Evolutionary conservation across 2,329 filamentous ascomycete species (phyloP).

Genomic region (Penicillium concentricum): DNA sequence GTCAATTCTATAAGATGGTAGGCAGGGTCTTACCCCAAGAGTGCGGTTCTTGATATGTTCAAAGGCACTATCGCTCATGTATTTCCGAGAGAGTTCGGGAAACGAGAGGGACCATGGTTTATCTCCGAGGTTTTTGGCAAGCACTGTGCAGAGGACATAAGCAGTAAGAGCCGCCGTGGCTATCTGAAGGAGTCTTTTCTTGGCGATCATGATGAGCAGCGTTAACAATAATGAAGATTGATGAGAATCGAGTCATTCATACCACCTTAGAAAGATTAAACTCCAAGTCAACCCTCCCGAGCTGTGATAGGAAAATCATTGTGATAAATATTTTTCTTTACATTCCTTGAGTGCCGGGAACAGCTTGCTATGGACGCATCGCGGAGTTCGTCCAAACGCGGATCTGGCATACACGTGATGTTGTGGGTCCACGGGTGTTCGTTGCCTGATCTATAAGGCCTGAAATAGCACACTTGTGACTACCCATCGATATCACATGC

Average conservation of each 20-base stretch:
- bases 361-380: not conserved
- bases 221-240: not conserved
- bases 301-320: not conserved
- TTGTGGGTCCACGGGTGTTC: not conserved
- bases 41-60: constrained; percentile 28
- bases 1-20: not conserved
- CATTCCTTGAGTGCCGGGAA: not conserved
- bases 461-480: too few relatives aligned
- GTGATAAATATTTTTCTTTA: not conserved
- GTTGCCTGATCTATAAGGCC: not conserved
- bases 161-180: not conserved
- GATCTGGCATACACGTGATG: not conserved
- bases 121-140: not conserved
- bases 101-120: not conserved
- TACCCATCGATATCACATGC: too few relatives aligned
- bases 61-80: constrained; percentile 4
- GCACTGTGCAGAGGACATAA: not conserved
- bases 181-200: not conserved
- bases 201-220: not conserved
- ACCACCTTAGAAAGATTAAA: not conserved
- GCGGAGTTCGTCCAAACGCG: not conserved
- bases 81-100: not conserved
- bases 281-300: not conserved
- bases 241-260: not conserved
- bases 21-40: constrained; percentile 21